Conservation (phyloP, 257 asterid species). For the Solanum corneliomulleri region DNA sequence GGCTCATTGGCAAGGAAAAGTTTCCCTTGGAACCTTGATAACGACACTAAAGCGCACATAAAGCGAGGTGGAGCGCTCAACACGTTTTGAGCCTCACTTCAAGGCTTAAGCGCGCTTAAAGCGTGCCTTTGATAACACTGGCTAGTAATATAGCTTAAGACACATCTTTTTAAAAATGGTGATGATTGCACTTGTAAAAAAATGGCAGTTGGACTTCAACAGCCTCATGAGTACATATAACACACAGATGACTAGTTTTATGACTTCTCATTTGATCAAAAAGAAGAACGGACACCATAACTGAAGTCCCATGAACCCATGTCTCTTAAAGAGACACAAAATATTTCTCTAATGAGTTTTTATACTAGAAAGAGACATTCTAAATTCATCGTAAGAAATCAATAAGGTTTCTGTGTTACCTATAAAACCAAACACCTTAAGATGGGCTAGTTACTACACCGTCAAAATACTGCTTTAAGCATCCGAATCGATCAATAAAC, state of each 20-base stretch:
- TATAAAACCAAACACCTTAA: background rate
- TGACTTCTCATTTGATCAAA: background rate
- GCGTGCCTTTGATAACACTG: background rate
- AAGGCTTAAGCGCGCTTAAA: background rate
- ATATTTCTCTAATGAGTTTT: background rate
- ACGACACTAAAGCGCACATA: background rate
- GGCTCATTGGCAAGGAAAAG: background rate
- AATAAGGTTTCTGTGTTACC: background rate
- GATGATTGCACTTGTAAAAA: background rate
- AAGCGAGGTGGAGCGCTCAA: background rate
- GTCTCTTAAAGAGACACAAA: background rate
- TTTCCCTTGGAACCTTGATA: background rate
- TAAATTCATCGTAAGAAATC: background rate
- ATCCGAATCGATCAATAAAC: background rate
- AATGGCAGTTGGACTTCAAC: background rate
- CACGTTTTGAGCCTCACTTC: background rate
- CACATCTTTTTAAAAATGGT: background rate
- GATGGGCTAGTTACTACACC: background rate
- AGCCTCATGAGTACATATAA: background rate
- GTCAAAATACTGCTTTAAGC: background rate
- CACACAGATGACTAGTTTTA: background rate
- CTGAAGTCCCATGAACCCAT: background rate
- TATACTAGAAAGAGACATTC: background rate
- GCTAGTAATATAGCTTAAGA: background rate
- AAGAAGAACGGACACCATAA: background rate